A percentile compares a stretch with the other conserved stretches of the same genome.
These are phyloP conservation scores for Podila epigama DNA, from an alignment of 192 early-diverging fungal genomes.

Conservation along the genomic window DNA sequence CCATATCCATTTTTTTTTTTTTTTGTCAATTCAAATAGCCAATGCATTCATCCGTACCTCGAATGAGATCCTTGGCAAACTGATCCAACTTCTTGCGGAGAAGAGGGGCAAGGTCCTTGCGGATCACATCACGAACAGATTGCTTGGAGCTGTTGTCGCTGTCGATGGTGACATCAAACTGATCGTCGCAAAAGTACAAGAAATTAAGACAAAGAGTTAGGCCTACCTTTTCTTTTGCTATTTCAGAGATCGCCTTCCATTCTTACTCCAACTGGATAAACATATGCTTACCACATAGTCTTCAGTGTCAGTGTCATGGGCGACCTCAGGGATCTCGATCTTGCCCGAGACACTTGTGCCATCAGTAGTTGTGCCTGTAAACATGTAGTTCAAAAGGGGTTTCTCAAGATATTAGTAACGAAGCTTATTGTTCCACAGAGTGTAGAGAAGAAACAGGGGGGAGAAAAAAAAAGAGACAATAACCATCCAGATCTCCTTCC, in stretches of 20 bases:
- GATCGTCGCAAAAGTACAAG: neutral
- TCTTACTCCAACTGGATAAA: neutral
- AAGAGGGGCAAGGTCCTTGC: slow-evolving; percentile 68
- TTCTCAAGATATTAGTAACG: no score
- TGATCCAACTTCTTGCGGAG: slow-evolving; percentile 64
- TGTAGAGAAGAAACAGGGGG: no score
- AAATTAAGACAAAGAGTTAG: neutral
- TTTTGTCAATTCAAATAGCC: neutral
- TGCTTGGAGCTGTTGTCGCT: slow-evolving; percentile 57
- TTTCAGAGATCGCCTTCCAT: neutral
- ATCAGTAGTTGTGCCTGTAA: slow-evolving; percentile 57
- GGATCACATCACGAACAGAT: slow-evolving; percentile 73
- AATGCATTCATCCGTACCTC: slow-evolving; percentile 43
- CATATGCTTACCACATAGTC: slow-evolving; percentile 77
- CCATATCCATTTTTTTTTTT: no score
- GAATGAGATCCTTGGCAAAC: slow-evolving; percentile 78
- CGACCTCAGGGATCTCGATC: slow-evolving; percentile 88
- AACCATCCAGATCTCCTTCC: neutral
- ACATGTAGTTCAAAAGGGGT: neutral
- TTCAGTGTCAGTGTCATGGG: slow-evolving; percentile 85
- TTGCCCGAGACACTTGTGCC: slow-evolving; percentile 73
- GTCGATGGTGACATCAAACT: slow-evolving; percentile 77
- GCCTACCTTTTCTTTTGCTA: neutral
- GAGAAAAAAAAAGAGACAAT: no score
- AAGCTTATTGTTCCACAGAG: no score